These are phyloP conservation scores for Cnidoscolus chayamansa DNA, from an alignment of 441 rosid genomes.

Conservation along the genomic window DNA sequence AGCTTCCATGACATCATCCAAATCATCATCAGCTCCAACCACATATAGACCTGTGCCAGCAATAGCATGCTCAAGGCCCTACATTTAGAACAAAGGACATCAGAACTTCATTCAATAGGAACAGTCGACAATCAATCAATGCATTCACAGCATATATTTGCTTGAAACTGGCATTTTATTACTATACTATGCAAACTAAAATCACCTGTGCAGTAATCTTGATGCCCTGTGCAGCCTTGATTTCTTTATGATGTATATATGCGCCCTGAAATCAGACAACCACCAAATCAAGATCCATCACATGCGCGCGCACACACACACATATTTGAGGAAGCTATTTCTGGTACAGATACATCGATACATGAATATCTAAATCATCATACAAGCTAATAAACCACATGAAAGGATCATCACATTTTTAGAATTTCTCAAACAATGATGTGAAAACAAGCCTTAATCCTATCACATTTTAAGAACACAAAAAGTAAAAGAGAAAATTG, in stretches of 20 bases:
- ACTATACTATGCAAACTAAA: conserved; percentile 11
- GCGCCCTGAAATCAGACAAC: conserved; percentile 65
- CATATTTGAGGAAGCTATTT: not conserved
- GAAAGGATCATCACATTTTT: not conserved
- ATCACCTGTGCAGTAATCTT: conserved; percentile 90
- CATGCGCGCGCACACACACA: too few species aligned
- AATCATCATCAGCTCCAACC: conserved; percentile 72
- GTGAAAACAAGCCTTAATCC: not conserved
- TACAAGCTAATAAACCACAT: not conserved
- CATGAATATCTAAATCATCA: not conserved
- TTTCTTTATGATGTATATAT: conserved; percentile 81
- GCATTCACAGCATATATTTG: not conserved
- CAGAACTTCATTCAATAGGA: conserved; percentile 11
- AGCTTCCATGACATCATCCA: conserved; percentile 62
- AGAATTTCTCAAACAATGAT: not conserved
- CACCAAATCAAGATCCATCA: conserved; percentile 11
- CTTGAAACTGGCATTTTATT: not conserved
- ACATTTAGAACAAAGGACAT: conserved; percentile 22
- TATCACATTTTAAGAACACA: not conserved
- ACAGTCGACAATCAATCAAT: not conserved
- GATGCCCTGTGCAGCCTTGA: conserved; percentile 94
- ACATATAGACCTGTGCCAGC: conserved; percentile 89
- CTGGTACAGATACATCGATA: not conserved
- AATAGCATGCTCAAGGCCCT: conserved; percentile 95
- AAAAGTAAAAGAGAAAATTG: not conserved